Conservation (phyloP, 257 asterid species). For the Fraxinus excelsior region DNA sequence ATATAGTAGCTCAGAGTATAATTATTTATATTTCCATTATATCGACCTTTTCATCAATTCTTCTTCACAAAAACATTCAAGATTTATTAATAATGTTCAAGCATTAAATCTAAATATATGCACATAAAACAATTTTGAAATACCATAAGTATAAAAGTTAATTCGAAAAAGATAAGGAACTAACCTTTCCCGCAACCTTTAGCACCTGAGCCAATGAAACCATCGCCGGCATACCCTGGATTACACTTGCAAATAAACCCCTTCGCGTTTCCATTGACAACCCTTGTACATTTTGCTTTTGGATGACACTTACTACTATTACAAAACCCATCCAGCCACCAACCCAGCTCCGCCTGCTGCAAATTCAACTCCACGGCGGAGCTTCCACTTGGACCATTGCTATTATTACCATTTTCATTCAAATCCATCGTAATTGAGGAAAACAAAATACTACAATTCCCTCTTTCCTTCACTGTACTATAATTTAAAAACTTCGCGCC, state of each 20-base stretch:
- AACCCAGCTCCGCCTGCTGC: slow-evolving; percentile 63
- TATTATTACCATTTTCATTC: not conserved
- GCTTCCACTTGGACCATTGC: slow-evolving; percentile 8
- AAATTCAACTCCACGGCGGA: slow-evolving; percentile 47
- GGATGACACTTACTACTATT: slow-evolving; percentile 33
- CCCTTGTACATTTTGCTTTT: slow-evolving; percentile 41
- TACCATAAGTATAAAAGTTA: not conserved
- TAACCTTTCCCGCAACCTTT: slow-evolving; percentile 63
- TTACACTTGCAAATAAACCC: slow-evolving; percentile 72
- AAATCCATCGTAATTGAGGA: slow-evolving; percentile 58
- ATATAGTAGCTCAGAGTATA: not conserved
- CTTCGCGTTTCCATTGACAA: not conserved
- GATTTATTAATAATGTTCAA: too few species aligned
- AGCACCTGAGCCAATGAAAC: slow-evolving; percentile 43
- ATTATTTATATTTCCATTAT: not conserved
- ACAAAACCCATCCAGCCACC: slow-evolving; percentile 79
- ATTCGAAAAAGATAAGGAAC: slow-evolving; percentile 19
- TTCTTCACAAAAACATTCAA: not conserved
- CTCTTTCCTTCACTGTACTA: slow-evolving; percentile 23
- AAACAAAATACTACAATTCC: slow-evolving; percentile 41
- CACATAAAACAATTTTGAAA: not conserved
- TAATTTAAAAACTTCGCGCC: slow-evolving; percentile 38
- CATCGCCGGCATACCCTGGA: slow-evolving; percentile 72
- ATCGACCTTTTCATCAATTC: not conserved
- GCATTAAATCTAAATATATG: slow-evolving; percentile 10